These are phyloP conservation scores for Oenanthe javanica DNA, from an alignment of 140 eudicot genomes.

Conservation along the genomic window DNA sequence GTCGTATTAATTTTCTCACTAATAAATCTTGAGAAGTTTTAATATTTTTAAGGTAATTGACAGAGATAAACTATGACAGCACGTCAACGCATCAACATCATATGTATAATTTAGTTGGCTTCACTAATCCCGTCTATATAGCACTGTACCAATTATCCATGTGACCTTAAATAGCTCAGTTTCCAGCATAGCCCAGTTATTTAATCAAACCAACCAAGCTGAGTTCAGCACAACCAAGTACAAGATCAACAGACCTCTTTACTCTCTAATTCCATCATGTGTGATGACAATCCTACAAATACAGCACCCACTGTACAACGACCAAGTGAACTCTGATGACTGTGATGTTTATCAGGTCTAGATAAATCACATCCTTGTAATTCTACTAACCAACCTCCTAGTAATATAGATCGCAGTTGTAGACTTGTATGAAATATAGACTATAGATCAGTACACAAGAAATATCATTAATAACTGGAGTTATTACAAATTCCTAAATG, in stretches of 20 bases:
- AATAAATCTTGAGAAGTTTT: not conserved
- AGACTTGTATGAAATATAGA: conserved; percentile 26
- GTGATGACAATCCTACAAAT: conserved; percentile 31
- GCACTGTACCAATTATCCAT: not conserved
- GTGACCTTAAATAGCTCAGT: not conserved
- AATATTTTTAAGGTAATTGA: not conserved
- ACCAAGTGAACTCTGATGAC: conserved; percentile 27
- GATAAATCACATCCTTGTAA: conserved; percentile 40
- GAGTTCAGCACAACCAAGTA: too few relatives aligned
- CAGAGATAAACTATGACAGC: not conserved
- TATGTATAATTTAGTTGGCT: not conserved
- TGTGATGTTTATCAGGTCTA: conserved; percentile 38
- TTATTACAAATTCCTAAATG: not conserved
- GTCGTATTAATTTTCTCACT: not conserved
- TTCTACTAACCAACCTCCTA: conserved; percentile 43
- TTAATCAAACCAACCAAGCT: not conserved
- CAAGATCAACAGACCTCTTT: conserved; percentile 45
- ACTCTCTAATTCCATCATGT: conserved; percentile 20
- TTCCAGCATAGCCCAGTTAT: too few relatives aligned
- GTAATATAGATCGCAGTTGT: conserved; percentile 18
- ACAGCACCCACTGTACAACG: conserved; percentile 33
- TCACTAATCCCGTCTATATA: not conserved
- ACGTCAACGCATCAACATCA: not conserved
- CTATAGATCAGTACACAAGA: not conserved
- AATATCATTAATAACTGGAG: not conserved